A percentile compares a stretch with the other conserved stretches of the same genome.
Evolutionary conservation across 2,329 filamentous ascomycete species (phyloP).

Genomic region (Ophiocordyceps camponoti-floridani): DNA sequence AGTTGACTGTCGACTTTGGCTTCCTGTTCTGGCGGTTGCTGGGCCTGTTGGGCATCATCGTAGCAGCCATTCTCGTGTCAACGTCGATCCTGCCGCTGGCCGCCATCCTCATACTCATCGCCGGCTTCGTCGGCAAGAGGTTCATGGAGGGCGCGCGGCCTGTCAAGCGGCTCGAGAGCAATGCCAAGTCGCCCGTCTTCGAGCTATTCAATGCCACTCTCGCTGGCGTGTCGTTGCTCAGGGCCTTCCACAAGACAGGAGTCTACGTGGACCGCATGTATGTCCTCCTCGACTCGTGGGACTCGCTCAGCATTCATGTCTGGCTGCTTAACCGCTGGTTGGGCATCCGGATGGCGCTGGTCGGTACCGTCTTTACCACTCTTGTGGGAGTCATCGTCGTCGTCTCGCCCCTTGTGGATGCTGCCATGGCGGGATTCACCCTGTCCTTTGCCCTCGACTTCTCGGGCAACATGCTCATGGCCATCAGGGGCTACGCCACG

Average conservation of each 20-base stretch:
- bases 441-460: conserved; percentile 59
- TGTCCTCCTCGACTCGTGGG: conserved; percentile 48
- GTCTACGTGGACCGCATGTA: conserved; percentile 56
- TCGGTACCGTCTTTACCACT: conserved; percentile 51
- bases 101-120: conserved; percentile 35
- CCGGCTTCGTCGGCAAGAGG: conserved; percentile 35
- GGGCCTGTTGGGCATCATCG: conserved; percentile 44
- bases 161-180: conserved; percentile 61
- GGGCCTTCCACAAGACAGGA: conserved; percentile 52
- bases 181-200: conserved; percentile 60
- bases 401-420: conserved; percentile 40
- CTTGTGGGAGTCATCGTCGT: conserved; percentile 49
- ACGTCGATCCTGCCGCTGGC: conserved; percentile 47
- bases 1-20: conserved; percentile 43
- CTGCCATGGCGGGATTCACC: conserved; percentile 58
- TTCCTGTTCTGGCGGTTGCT: conserved; percentile 43
- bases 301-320: conserved; percentile 45
- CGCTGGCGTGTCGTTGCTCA: conserved; percentile 55
- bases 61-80: conserved; percentile 51
- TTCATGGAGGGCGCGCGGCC: conserved; percentile 59
- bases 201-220: conserved; percentile 62
- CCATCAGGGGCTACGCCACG: conserved; percentile 48
- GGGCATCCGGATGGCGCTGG: conserved; percentile 49
- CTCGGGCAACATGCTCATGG: conserved; percentile 43
- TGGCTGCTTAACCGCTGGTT: conserved; percentile 67